A percentile compares a stretch with the other conserved stretches of the same genome.
Evolutionary conservation across 306 rosid genomes (phyloP).

Genomic region (Sesbania bispinosa): DNA sequence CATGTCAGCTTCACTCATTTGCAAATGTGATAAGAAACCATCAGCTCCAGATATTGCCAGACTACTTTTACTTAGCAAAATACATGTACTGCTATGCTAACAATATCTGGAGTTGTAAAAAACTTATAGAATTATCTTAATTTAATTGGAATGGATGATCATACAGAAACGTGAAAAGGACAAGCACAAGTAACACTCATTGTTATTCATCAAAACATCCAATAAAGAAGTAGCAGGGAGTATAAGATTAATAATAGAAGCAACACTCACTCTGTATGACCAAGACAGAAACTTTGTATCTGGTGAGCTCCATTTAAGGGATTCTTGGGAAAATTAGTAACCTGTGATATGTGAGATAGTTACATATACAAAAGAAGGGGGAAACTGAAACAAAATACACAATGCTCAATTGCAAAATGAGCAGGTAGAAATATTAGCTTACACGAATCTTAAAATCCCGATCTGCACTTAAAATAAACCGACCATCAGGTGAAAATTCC

Average conservation of each 20-base stretch:
- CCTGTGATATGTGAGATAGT: slow-evolving; percentile 42
- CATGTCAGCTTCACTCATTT: slow-evolving; percentile 16
- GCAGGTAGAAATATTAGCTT: slow-evolving; percentile 15
- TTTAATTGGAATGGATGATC: background rate
- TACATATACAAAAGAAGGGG: background rate
- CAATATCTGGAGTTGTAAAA: background rate
- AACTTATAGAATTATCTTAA: background rate
- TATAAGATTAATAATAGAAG: slow-evolving; percentile 2
- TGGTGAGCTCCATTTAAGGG: slow-evolving; percentile 77
- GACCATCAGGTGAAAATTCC: slow-evolving; percentile 84
- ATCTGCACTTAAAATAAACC: slow-evolving; percentile 74
- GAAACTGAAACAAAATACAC: background rate
- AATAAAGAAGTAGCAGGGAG: background rate
- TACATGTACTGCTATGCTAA: too few relatives aligned
- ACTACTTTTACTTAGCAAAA: too few relatives aligned
- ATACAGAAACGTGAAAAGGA: background rate
- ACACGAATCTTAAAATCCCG: slow-evolving; percentile 95
- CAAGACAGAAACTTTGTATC: slow-evolving; percentile 90
- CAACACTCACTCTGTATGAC: slow-evolving; percentile 81
- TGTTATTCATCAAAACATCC: background rate
- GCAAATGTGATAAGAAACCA: too few relatives aligned
- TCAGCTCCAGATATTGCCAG: too few relatives aligned
- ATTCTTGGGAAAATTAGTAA: slow-evolving; percentile 63
- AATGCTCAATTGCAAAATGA: background rate
- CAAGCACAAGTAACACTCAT: background rate